Percentiles rank a stretch among this genome's conserved stretches.
Evolutionary conservation across 2,329 filamentous ascomycete species (phyloP).

Genomic region (Aspergillus fijiensis): DNA sequence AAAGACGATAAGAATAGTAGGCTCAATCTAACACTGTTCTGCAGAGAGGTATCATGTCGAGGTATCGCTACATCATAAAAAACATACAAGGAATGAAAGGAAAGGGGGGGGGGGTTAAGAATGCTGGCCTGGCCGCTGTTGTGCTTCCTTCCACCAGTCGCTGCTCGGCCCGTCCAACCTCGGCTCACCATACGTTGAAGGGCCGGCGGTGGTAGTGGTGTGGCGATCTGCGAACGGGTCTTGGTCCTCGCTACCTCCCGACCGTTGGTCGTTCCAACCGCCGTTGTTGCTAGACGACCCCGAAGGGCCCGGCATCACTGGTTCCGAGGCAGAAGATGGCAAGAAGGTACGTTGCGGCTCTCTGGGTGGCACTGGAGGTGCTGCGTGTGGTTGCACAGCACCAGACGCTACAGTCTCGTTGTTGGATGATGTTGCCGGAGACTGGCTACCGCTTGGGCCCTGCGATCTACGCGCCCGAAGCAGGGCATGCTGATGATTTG

Average conservation of each 20-base stretch:
- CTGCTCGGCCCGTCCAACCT: conserved; percentile 9
- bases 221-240: conserved; percentile 43
- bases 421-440: conserved; percentile 15
- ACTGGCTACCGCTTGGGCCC: conserved; percentile 22
- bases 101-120: neutral
- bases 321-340: conserved; percentile 16
- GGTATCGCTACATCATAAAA: conserved; percentile 15
- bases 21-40: conserved; percentile 4
- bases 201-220: conserved; percentile 17
- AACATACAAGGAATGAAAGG: neutral
- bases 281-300: conserved; percentile 12
- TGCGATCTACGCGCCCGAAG: conserved; percentile 54
- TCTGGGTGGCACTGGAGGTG: conserved; percentile 19
- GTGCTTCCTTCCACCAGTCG: conserved; percentile 11
- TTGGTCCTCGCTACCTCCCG: conserved; percentile 42
- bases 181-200: conserved; percentile 10
- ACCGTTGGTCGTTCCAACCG: conserved; percentile 36
- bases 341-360: conserved; percentile 11
- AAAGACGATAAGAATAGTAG: neutral
- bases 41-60: conserved; percentile 17
- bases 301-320: neutral
- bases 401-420: conserved; percentile 19
- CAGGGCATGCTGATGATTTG: conserved; percentile 79
- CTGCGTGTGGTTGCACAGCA: conserved; percentile 15
- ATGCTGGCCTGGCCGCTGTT: conserved; percentile 9